A percentile compares a stretch with the other conserved stretches of the same genome.
These are phyloP conservation scores for Mycena crocata DNA, from an alignment of 768 basidiomycete species.

Conservation along the genomic window DNA sequence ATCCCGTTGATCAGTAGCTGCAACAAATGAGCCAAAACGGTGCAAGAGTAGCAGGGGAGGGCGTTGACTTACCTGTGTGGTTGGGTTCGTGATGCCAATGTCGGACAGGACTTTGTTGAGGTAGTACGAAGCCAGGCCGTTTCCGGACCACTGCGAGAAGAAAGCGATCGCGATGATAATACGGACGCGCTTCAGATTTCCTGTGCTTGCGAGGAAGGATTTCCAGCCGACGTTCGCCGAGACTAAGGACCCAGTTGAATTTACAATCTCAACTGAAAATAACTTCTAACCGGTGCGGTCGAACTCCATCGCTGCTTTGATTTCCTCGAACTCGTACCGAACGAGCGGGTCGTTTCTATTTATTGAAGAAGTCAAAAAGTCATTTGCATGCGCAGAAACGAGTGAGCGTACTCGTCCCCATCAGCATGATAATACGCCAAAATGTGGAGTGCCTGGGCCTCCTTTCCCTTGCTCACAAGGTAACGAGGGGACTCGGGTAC, in stretches of 20 bases:
- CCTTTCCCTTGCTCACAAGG: conserved; percentile 79
- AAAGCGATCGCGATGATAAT: conserved; percentile 83
- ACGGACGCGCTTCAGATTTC: conserved; percentile 80
- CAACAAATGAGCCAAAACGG: background rate
- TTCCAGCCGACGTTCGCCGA: conserved; percentile 72
- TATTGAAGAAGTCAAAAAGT: background rate
- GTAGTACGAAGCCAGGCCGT: conserved; percentile 88
- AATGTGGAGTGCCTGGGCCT: conserved; percentile 72
- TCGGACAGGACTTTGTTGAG: conserved; percentile 77
- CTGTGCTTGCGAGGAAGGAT: conserved; percentile 70
- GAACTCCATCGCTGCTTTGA: conserved; percentile 79
- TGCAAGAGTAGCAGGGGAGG: background rate
- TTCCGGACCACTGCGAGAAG: conserved; percentile 90
- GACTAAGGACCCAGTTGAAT: background rate
- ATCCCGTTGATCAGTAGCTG: conserved; percentile 89
- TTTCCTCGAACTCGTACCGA: conserved; percentile 82
- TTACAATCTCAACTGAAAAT: background rate
- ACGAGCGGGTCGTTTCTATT: conserved; percentile 72
- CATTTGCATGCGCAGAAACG: no score
- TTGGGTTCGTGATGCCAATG: conserved; percentile 73
- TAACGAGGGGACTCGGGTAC: conserved; percentile 89
- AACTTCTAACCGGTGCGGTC: conserved; percentile 58
- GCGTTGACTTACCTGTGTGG: conserved; percentile 51
- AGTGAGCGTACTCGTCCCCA: conserved; percentile 63
- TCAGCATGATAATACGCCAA: conserved; percentile 89